Evolutionary conservation across 768 basidiomycete genomes (phyloP), one percentile per base, ranked within the genome.

Genomic region (Lactarius deliciosus): DNA sequence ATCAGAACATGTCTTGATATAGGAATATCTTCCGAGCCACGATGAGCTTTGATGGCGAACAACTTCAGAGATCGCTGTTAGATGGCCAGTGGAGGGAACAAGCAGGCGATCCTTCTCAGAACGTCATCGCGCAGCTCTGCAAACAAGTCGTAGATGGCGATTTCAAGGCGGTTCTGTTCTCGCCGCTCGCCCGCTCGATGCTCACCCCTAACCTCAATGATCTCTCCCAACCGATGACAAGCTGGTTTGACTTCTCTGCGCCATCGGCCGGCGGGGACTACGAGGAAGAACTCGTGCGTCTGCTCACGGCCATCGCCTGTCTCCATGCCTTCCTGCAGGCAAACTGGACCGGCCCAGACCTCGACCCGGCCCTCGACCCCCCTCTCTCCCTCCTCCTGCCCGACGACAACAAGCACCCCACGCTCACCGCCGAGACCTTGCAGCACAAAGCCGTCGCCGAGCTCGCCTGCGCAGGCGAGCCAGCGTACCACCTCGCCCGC

Each of bases 261-360:
- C 61, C 75, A 5, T 66, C 76, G n/a, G 69, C 73, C 10, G 55
- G 73, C 5, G 77, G 79, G 58, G 75, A 77, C 2, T 71, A 75
- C 16, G 82, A 83, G 53, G 77, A 76, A 45, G 90, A 91, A 74
- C 72, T 89, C 25, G 66, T 81, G 43, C 82, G 82, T 36, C 79
- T 98, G 45, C 76, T 85, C 13, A 69, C 94, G 11, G 93, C 86
- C 0, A 81, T 96, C 11, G 87, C 94, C 7, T 89, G 89, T 68
- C 80, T 98, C 28, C 94, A 97, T 69, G 86, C 92, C 0, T 99
- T 96, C 78, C 81, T 95, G 5, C 97, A 99, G 75, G 82, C 81
- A 34, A 99, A 99, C 77, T 99, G 95, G 94, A 98, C 96, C 0
- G 97, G 97, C 6, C 97, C 97, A 2, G 83, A 91, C 72, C 82